Evolutionary conservation across 164 flowering plant species (phyloP).

Genomic region (Magnolia sinica): DNA sequence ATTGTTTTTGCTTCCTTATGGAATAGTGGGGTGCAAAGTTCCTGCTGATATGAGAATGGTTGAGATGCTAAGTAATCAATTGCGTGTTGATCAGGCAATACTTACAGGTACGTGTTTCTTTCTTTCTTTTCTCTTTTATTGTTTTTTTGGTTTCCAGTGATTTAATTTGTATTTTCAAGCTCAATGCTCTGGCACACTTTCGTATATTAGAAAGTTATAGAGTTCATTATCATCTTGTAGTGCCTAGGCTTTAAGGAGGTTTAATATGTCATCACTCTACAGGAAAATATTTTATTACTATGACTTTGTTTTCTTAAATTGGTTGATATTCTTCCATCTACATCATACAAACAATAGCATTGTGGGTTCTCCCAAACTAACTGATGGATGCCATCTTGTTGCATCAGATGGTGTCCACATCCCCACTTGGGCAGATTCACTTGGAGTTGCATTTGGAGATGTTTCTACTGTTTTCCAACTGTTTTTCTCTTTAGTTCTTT

Average conservation of each 20-base stretch:
- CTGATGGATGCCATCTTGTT: neutral
- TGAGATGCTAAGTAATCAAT: slow-evolving; percentile 78
- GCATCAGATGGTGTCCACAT: neutral
- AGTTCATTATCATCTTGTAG: neutral
- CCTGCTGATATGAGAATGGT: slow-evolving; percentile 99
- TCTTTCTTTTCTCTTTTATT: neutral
- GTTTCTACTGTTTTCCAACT: neutral
- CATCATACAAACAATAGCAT: neutral
- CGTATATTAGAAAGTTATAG: neutral
- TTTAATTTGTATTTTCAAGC: neutral
- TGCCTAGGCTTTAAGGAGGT: neutral
- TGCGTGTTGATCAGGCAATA: slow-evolving; percentile 98
- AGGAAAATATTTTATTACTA: neutral
- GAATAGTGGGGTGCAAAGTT: slow-evolving; percentile 89
- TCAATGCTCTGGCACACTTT: neutral
- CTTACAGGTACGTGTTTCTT: slow-evolving; percentile 67
- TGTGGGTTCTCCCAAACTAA: neutral
- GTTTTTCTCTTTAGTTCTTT: no score
- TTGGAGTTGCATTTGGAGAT: neutral
- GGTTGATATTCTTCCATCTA: neutral
- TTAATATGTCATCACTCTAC: neutral
- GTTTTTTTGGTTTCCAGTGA: neutral
- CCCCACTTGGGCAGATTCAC: neutral
- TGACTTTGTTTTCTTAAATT: neutral
- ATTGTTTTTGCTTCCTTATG: slow-evolving; percentile 11